Evolutionary conservation across 306 rosid species (phyloP), one percentile per base, ranked within the genome.

Genomic region (Citrullus mucosospermus): DNA sequence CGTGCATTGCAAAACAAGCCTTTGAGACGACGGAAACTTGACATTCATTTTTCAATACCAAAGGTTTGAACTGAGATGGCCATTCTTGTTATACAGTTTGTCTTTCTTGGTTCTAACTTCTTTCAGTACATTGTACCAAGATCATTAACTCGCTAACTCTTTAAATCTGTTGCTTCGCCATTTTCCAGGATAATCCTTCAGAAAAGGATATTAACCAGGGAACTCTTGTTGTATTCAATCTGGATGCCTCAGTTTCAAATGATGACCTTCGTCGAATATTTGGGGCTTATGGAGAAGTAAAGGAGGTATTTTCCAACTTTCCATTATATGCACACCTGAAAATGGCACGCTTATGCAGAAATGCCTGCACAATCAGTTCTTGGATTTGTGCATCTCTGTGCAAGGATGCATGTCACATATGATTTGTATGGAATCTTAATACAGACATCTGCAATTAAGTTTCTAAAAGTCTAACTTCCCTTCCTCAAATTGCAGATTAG

Each of bases 201-300:
- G 98, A 93, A 79, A 93, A 91, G 84, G 98, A 93, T 88, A 76
- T 93, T 77, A 93, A 93, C 85, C 98, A 93, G 85, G 98, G 98
- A 82, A 93, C 98, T 81, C 98, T 93, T 46, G 98, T 93, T 60
- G 98, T 91, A 80, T 93, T 93, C 90, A 93, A 93, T 82, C 87
- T 93, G 87, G 97, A 93, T 81, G 91, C 98, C 32, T 91, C 97
- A 18, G 98, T 93, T 22, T 87, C 98, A 41, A 93, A 91, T 80
- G 98, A 93, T 16, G 98, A 91, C 84, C 98, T 93, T 77, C 96
- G 92, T 28, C 93, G 85, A 83, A 93, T 93, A 78, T 93, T 93
- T 75, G 98, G 98, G 81, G 96, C 84, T 78, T 91, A 93, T 81
- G 97, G 98, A 62, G 98, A 93, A 87, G 96, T 93, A 80, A 93